Conservation (phyloP, 2,329 filamentous ascomycete species). For the Nannizzia gypsea region DNA sequence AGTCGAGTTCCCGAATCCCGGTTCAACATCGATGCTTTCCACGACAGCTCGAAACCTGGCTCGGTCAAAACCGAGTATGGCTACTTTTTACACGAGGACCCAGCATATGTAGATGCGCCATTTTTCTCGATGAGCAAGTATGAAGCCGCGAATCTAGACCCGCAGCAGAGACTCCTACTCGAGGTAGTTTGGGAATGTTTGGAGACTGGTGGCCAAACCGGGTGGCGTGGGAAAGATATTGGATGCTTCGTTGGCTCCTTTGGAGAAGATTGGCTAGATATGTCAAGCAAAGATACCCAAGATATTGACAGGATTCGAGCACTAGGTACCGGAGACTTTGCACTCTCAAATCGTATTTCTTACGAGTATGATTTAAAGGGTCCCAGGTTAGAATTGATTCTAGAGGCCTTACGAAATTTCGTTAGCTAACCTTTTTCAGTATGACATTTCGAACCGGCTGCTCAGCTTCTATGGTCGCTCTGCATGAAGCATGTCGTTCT, state of each 20-base stretch:
- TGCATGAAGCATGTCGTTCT: conserved; percentile 14
- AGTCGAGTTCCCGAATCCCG: conserved; percentile 10
- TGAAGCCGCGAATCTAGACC: conserved; percentile 48
- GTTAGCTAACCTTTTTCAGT: not conserved
- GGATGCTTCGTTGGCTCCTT: not conserved
- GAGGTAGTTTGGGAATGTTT: conserved; percentile 70
- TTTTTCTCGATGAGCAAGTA: conserved; percentile 15
- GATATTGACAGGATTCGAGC: not conserved
- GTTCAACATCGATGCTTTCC: conserved; percentile 14
- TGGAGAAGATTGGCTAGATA: not conserved
- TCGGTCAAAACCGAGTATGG: not conserved
- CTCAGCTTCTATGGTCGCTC: conserved; percentile 11
- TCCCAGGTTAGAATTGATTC: conserved; percentile 4
- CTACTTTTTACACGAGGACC: not conserved
- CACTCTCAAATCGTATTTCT: conserved; percentile 9
- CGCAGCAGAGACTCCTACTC: conserved; percentile 65
- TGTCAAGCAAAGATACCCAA: not conserved
- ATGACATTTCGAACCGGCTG: conserved; percentile 15
- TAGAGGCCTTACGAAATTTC: not conserved
- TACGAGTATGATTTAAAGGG: conserved; percentile 13
- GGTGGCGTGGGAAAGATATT: not conserved
- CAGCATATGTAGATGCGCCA: not conserved
- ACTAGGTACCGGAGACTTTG: not conserved
- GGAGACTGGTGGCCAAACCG: conserved; percentile 55
- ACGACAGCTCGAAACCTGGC: not conserved